Evolutionary conservation across 2,329 filamentous ascomycete genomes (phyloP), one percentile per base, ranked within the genome.

Genomic region (Talaromyces sp.): DNA sequence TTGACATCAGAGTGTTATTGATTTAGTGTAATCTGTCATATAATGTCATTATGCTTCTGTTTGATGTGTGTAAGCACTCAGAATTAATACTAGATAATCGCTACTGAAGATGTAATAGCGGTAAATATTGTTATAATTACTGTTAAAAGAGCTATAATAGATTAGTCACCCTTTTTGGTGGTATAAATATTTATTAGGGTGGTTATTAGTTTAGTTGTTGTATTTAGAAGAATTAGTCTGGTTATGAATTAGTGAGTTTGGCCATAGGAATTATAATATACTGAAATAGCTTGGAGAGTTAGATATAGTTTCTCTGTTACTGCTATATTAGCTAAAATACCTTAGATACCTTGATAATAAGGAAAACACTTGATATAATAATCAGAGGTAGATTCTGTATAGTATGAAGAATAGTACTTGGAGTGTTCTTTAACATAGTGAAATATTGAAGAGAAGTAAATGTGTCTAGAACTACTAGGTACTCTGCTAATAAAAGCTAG

Each of bases 401-500:
- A 21, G 31, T 51, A 52, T 31, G 21, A 51, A 35, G 51, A 2
- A 50, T 13, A 10, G 24, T 35, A n/a, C 26, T 32, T 4, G 46
- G 50, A 14, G 29, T 26, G 8, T 32, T 58, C 26, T 72, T 66
- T 17, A 73, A 63, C 24, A 61, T 55, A n/a, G 67, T 63, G 8
- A 68, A 69, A 31, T 69, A 68, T 59, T 76, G 72, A 51, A 80
- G 69, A 32, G 73, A 77, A 41, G 78, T 82, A 66, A 83, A 84
- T 0, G 80, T 82, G 6, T 78, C 81, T 0, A 81, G 81, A 38
- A 82, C 77, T 49, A 84, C 74, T 17, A 84, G 72, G 71, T 83
- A 84, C 29, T 81, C 81, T 0, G 78, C 78, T 1, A 84, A 76
- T 2, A 84, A 73, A 52, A 82, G 73, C 80, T 78, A 84, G 4